phyloP scores from a whole-genome alignment of 345 rosid genomes.

The Acer campestre region DNA sequence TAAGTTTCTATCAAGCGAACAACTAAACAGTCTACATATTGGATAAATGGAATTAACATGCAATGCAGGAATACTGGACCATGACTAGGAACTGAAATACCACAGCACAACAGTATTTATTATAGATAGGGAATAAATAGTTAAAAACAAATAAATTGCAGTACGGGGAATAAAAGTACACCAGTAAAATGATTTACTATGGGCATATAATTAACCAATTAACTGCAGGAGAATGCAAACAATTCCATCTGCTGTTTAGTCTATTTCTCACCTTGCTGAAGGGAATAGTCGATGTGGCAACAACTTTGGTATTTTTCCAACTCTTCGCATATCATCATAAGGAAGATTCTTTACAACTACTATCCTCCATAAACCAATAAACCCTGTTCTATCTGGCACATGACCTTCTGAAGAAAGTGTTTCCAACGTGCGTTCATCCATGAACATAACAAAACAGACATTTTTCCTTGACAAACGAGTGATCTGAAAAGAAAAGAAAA shows the following conservation, averaged over 20 bases:
- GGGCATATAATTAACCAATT: not conserved
- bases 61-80: not conserved
- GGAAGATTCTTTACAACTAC: constrained; percentile 92
- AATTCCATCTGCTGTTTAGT: not conserved
- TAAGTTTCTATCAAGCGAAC: not conserved
- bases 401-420: constrained; percentile 82
- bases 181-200: not conserved
- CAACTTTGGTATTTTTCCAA: constrained; percentile 94
- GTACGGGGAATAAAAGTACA: not conserved
- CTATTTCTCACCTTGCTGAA: constrained; percentile 77
- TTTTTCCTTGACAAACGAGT: constrained; percentile 86
- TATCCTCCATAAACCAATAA: constrained; percentile 92
- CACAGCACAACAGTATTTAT: not conserved
- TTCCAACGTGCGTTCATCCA: constrained; percentile 79
- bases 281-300: constrained; percentile 93
- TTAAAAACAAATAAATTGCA: not conserved
- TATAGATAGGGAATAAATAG: not conserved
- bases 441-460: constrained; percentile 95
- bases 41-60: too few relatives aligned
- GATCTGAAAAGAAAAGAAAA: constrained; percentile 54
- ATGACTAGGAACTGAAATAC: not conserved
- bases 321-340: constrained; percentile 87
- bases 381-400: constrained; percentile 73
- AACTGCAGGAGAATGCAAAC: not conserved
- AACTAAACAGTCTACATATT: not conserved